Percentiles rank a stretch among this genome's conserved stretches.
phyloP scores from a whole-genome alignment of 495 filamentous ascomycete species.

The Talaromyces proteolyticus region DNA sequence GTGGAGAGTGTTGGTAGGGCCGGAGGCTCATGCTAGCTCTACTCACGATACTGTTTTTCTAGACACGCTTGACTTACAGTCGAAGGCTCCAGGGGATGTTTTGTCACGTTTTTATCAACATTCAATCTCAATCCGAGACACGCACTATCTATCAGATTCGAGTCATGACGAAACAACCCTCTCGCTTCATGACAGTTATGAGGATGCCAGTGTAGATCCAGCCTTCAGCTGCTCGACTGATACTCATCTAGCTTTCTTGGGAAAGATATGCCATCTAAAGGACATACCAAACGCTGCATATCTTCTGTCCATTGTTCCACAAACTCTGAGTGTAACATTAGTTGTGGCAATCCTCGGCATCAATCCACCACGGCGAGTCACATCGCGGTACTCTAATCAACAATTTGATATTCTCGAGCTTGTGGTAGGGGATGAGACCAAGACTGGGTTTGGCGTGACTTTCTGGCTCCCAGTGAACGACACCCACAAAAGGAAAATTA shows the following conservation, averaged over 20 bases:
- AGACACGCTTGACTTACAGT: conserved; percentile 29
- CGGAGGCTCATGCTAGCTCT: neutral
- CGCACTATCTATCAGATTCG: conserved; percentile 20
- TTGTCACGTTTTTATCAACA: conserved; percentile 67
- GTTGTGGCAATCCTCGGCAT: conserved; percentile 74
- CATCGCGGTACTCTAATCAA: conserved; percentile 39
- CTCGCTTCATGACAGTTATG: conserved; percentile 20
- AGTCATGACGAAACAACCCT: conserved; percentile 1
- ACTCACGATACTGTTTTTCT: conserved; percentile 42
- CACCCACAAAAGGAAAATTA: conserved; percentile 7
- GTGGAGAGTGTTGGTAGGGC: conserved; percentile 30
- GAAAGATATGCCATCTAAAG: conserved; percentile 54
- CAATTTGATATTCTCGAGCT: conserved; percentile 65
- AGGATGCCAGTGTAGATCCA: conserved; percentile 16
- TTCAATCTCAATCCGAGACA: conserved; percentile 60
- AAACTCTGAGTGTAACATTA: conserved; percentile 74
- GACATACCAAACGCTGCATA: conserved; percentile 65
- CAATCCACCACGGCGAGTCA: conserved; percentile 55
- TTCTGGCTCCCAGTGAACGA: conserved; percentile 61
- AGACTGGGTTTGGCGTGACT: conserved; percentile 72
- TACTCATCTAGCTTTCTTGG: conserved; percentile 12
- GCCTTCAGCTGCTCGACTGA: conserved; percentile 12
- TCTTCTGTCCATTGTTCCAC: conserved; percentile 63
- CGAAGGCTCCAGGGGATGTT: conserved; percentile 25
- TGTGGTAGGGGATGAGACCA: conserved; percentile 81